Evolutionary conservation across 768 basidiomycete genomes (phyloP).

Genomic region (Xerocomellus amylosporus): DNA sequence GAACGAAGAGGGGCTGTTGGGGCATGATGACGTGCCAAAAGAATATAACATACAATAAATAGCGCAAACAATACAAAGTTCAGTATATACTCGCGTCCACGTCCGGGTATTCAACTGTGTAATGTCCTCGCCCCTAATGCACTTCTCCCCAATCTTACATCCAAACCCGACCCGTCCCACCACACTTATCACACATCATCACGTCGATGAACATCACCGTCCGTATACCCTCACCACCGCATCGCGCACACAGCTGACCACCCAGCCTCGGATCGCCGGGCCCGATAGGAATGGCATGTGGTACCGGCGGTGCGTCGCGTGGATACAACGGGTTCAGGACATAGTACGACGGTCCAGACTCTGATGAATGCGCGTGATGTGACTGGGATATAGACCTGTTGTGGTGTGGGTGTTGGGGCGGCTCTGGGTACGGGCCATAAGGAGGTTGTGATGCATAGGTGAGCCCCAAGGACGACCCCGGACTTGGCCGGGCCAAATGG

Average conservation of each 20-base stretch:
- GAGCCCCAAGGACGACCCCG: background rate
- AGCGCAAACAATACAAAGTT: background rate
- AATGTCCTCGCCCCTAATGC: background rate
- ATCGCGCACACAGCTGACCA: constrained; percentile 62
- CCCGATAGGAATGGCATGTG: constrained; percentile 43
- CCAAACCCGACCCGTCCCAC: constrained; percentile 61
- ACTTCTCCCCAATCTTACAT: constrained; percentile 6
- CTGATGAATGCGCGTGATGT: background rate
- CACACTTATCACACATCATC: constrained; percentile 53
- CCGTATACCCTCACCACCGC: constrained; percentile 55
- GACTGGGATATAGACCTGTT: constrained; percentile 23
- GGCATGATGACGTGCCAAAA: no score
- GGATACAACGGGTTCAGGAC: constrained; percentile 24
- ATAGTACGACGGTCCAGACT: constrained; percentile 19
- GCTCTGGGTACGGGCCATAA: background rate
- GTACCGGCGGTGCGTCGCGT: constrained; percentile 29
- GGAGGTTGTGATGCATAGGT: background rate
- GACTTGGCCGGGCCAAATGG: constrained; percentile 9
- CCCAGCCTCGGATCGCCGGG: constrained; percentile 74
- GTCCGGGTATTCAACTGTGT: background rate
- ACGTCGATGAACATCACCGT: constrained; percentile 54
- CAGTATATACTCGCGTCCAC: background rate
- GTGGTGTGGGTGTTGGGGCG: constrained; percentile 12
- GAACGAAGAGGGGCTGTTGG: background rate
- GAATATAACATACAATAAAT: background rate